These are phyloP conservation scores for Penicillium psychrofluorescens DNA, from an alignment of 495 filamentous ascomycete genomes.

Conservation along the genomic window DNA sequence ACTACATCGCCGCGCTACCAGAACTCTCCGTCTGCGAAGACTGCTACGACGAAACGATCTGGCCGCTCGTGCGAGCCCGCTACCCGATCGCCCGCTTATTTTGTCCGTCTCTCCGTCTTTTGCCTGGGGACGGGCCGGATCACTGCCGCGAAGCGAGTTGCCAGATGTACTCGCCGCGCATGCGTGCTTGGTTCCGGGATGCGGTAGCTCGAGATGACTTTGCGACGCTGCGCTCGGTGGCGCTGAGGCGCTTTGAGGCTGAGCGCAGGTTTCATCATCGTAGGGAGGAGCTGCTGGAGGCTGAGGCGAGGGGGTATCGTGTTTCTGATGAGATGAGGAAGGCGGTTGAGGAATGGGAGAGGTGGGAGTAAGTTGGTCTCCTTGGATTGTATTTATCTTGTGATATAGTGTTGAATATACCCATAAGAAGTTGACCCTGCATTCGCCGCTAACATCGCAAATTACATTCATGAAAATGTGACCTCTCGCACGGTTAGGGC, in stretches of 20 bases:
- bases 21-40: conserved; percentile 64
- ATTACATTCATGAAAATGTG: too few species aligned
- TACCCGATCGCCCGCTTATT: conserved; percentile 52
- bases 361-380: conserved; percentile 36
- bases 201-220: conserved; percentile 54
- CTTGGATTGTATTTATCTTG: too few species aligned
- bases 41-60: conserved; percentile 64
- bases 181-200: conserved; percentile 56
- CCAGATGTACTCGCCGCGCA: conserved; percentile 68
- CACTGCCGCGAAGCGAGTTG: conserved; percentile 49
- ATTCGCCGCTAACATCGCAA: too few species aligned
- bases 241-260: conserved; percentile 32
- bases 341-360: conserved; percentile 47
- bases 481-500: too few species aligned
- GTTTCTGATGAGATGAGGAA: conserved; percentile 40
- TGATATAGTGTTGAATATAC: too few species aligned
- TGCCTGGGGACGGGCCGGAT: conserved; percentile 39
- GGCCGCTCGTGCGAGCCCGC: conserved; percentile 48
- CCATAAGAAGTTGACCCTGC: too few species aligned
- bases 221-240: conserved; percentile 32
- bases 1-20: conserved; percentile 54
- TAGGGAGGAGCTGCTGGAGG: conserved; percentile 28
- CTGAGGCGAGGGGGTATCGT: conserved; percentile 36
- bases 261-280: conserved; percentile 42
- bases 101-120: conserved; percentile 32